These are phyloP conservation scores for sunflower (Helianthus annuus) DNA, from an alignment of 129 eudicot genomes.

Conservation along the genomic window HanXRQr2.0-SUNRISE NC_035444.2:78019909-78020408, in stretches of 20 bases:
- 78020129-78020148: conserved; percentile 11
- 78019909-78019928: no score
- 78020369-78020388: conserved; percentile 93
- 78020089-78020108: no score
- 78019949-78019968: no score
- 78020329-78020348: conserved; percentile 33
- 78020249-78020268: conserved; percentile 20
- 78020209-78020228: conserved; percentile 10
- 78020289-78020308: background rate
- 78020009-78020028: no score
- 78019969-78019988: no score
- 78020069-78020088: no score
- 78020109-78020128: background rate
- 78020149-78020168: background rate
- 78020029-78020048: no score
- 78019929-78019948: no score
- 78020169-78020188: background rate
- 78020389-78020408: conserved; percentile 64
- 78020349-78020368: conserved; percentile 10
- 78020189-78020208: conserved; percentile 3
- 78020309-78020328: conserved; percentile 15
- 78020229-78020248: conserved; percentile 20
- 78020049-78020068: no score
- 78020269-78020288: conserved; percentile 1
- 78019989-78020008: no score